A percentile compares a stretch with the other conserved stretches of the same genome.
Evolutionary conservation across 1,139 yeast genomes (phyloP).

Genomic region (Yamadazyma pseudoaaseri): DNA sequence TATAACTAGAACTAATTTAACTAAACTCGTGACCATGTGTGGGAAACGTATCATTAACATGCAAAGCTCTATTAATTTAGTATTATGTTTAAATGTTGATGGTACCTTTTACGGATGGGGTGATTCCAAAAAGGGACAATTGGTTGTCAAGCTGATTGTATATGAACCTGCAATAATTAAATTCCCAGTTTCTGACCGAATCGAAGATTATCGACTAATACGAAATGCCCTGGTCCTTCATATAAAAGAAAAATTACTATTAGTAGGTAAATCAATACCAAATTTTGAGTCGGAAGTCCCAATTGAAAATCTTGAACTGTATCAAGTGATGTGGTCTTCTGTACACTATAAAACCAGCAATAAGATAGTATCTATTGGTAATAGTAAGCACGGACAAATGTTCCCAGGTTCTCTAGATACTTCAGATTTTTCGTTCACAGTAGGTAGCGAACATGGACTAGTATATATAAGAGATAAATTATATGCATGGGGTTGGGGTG

Average conservation of each 20-base stretch:
- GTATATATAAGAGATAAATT: constrained; percentile 34
- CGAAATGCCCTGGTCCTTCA: constrained; percentile 44
- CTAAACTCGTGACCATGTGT: constrained; percentile 7
- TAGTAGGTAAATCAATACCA: constrained; percentile 18
- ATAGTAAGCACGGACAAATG: constrained; percentile 73
- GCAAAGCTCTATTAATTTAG: constrained; percentile 56
- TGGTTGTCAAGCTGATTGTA: constrained; percentile 31
- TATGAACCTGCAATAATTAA: constrained; percentile 28
- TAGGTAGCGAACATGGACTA: constrained; percentile 90
- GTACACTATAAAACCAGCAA: constrained; percentile 42
- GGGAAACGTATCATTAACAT: constrained; percentile 21
- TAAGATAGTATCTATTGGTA: constrained; percentile 57
- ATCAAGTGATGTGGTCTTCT: constrained; percentile 81
- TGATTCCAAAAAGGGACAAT: constrained; percentile 71
- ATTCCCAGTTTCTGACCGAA: constrained; percentile 13
- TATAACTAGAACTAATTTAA: constrained; percentile 14
- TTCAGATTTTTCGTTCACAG: constrained; percentile 23
- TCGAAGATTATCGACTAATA: constrained; percentile 31
- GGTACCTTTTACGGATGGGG: constrained; percentile 79
- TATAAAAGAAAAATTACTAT: constrained; percentile 7
- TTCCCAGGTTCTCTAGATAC: constrained; percentile 24
- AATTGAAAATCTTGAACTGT: constrained; percentile 3
- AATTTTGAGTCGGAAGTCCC: not conserved
- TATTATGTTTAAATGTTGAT: constrained; percentile 41
- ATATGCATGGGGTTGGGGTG: constrained; percentile 97